Conservation (phyloP, 768 basidiomycete species). For the Suillus brevipes region DNA sequence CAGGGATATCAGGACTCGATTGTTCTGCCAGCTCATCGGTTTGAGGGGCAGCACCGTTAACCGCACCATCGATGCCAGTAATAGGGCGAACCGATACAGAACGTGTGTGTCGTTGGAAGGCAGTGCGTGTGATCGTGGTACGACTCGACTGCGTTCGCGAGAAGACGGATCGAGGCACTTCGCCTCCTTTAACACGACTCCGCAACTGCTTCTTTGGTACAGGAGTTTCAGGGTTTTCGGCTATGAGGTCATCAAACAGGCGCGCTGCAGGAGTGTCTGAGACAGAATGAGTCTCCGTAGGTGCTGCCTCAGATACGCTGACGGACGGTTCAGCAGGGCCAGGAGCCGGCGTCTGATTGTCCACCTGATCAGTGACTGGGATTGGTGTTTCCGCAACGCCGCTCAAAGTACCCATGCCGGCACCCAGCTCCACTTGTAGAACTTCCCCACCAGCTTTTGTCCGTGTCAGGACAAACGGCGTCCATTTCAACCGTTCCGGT, state of each 20-base stretch:
- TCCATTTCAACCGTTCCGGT: conserved; percentile 92
- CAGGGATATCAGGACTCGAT: conserved; percentile 9
- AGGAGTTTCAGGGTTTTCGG: conserved; percentile 17
- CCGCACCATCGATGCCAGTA: conserved; percentile 13
- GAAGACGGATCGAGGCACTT: conserved; percentile 12
- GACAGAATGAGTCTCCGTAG: conserved; percentile 6
- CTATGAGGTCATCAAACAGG: conserved; percentile 33
- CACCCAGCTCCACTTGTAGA: conserved; percentile 21
- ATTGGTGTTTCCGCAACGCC: conserved; percentile 10
- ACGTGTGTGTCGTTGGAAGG: conserved; percentile 14
- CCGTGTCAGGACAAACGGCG: conserved; percentile 78
- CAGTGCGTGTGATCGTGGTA: not conserved
- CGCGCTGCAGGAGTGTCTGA: conserved; percentile 27
- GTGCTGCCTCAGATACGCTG: conserved; percentile 18
- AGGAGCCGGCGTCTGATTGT: conserved; percentile 26
- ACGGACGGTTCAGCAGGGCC: conserved; percentile 11
- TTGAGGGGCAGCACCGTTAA: conserved; percentile 11
- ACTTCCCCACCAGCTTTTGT: conserved; percentile 32
- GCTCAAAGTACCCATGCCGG: conserved; percentile 15
- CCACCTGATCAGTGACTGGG: conserved; percentile 19
- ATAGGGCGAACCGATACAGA: conserved; percentile 21
- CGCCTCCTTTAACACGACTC: conserved; percentile 16
- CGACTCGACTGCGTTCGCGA: conserved; percentile 17
- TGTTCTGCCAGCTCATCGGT: conserved; percentile 10
- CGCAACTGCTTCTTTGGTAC: conserved; percentile 19